Evolutionary conservation across 768 basidiomycete species (phyloP).

Genomic region (Botryobasidium botryosum): DNA sequence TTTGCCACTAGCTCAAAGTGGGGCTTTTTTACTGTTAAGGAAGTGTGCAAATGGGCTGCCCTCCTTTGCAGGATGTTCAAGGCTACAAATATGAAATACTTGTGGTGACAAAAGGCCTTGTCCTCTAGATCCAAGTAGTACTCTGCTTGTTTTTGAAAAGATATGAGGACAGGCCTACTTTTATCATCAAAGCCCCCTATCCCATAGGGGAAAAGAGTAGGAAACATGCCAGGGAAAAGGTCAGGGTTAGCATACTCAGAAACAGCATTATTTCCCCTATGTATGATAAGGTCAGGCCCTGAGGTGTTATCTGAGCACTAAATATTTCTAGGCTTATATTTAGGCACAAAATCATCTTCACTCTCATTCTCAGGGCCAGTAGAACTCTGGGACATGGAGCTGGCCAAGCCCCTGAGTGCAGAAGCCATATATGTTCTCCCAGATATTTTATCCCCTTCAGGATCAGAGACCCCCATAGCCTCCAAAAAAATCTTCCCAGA

Average conservation of each 20-base stretch:
- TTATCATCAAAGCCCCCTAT: conserved; percentile 20
- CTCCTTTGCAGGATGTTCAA: conserved; percentile 18
- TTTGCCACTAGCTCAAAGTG: conserved; percentile 10
- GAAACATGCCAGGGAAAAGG: conserved; percentile 20
- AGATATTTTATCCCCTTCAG: conserved; percentile 15
- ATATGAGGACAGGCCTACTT: conserved; percentile 3
- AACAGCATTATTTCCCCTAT: conserved; percentile 14
- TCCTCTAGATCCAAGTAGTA: conserved; percentile 15
- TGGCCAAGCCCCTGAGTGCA: too few relatives aligned
- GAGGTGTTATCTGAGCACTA: neutral
- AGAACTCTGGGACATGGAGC: too few relatives aligned
- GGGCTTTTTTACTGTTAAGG: conserved; percentile 13
- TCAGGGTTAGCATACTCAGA: conserved; percentile 20
- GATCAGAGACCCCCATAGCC: conserved; percentile 20
- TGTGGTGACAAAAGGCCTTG: conserved; percentile 15
- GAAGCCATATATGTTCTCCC: conserved; percentile 16
- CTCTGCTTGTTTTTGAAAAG: conserved; percentile 16
- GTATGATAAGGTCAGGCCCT: conserved; percentile 16
- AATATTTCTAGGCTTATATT: too few relatives aligned
- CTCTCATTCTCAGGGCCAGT: too few relatives aligned
- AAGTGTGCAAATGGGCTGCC: conserved; percentile 15
- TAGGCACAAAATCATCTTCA: too few relatives aligned
- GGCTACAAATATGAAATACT: conserved; percentile 17
- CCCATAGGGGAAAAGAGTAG: conserved; percentile 20
- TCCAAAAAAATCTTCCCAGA: conserved; percentile 15